Evolutionary conservation across 768 basidiomycete species (phyloP).

Genomic region (Dentipellis fragilis): DNA sequence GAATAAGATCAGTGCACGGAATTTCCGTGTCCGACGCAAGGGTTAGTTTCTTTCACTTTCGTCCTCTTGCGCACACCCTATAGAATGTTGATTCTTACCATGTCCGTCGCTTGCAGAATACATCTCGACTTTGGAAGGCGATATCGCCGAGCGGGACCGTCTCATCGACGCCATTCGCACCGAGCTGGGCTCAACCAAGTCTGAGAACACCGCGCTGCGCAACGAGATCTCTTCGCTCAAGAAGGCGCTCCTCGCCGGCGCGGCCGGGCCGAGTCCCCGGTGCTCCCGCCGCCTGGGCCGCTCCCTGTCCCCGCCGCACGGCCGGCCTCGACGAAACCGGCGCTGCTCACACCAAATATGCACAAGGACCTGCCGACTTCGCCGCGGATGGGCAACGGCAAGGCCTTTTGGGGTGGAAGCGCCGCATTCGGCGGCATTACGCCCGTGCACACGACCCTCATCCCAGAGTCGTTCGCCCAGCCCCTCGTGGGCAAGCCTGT

Average conservation of each 20-base stretch:
- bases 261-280: constrained; percentile 31
- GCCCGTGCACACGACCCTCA: constrained; percentile 74
- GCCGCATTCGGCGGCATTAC: constrained; percentile 59
- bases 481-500: constrained; percentile 14
- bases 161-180: constrained; percentile 81
- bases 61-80: neutral
- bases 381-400: constrained; percentile 37
- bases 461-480: constrained; percentile 45
- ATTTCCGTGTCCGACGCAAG: constrained; percentile 91
- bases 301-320: constrained; percentile 18
- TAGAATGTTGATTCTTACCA: neutral
- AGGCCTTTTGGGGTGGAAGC: constrained; percentile 79
- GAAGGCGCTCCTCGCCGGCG: constrained; percentile 60
- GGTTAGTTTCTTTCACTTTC: constrained; percentile 33
- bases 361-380: constrained; percentile 69
- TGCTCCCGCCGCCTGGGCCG: constrained; percentile 38
- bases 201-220: constrained; percentile 76
- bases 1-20: constrained; percentile 94
- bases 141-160: constrained; percentile 86
- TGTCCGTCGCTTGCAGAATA: constrained; percentile 56
- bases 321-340: constrained; percentile 15
- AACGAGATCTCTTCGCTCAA: constrained; percentile 71
- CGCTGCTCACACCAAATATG: constrained; percentile 53
- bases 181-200: constrained; percentile 69
- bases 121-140: constrained; percentile 86